These are phyloP conservation scores for Saccharomyces mikatae DNA, from an alignment of 805 yeast genomes.

Conservation along the genomic window DNA sequence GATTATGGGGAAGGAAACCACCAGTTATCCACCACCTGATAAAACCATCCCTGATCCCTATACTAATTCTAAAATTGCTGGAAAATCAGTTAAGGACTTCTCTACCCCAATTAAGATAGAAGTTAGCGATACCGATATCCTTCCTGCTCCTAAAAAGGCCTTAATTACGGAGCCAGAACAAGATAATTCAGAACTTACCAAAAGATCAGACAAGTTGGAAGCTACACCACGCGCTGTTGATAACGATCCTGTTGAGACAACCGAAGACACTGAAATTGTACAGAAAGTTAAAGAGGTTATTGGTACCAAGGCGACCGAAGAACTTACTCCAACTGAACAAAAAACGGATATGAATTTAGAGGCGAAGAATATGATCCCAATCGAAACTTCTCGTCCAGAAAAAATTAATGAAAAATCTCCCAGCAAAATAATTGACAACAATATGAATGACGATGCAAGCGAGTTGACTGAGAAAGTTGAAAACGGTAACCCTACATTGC, in stretches of 20 bases:
- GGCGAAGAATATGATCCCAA: constrained; percentile 12
- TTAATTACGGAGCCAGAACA: not conserved
- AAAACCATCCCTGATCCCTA: not conserved
- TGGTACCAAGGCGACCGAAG: constrained; percentile 8
- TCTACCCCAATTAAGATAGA: not conserved
- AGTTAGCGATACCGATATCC: not conserved
- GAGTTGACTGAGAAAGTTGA: not conserved
- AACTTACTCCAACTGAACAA: constrained; percentile 3
- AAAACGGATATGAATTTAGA: not conserved
- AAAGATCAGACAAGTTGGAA: not conserved
- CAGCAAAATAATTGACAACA: not conserved
- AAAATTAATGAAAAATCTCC: not conserved
- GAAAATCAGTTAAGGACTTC: not conserved
- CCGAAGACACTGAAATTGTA: not conserved
- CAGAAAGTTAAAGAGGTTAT: constrained; percentile 6
- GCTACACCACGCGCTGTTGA: not conserved
- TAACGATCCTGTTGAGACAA: not conserved
- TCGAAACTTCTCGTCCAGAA: not conserved
- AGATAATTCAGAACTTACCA: not conserved
- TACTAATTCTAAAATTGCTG: not conserved
- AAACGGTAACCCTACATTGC: not conserved
- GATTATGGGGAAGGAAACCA: not conserved
- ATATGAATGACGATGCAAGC: not conserved
- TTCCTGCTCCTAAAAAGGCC: not conserved
- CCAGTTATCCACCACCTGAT: not conserved